These are phyloP conservation scores for Cylindrotheca fusiformis DNA, from an alignment of 108 stramenopile species.

Conservation along the genomic window DNA sequence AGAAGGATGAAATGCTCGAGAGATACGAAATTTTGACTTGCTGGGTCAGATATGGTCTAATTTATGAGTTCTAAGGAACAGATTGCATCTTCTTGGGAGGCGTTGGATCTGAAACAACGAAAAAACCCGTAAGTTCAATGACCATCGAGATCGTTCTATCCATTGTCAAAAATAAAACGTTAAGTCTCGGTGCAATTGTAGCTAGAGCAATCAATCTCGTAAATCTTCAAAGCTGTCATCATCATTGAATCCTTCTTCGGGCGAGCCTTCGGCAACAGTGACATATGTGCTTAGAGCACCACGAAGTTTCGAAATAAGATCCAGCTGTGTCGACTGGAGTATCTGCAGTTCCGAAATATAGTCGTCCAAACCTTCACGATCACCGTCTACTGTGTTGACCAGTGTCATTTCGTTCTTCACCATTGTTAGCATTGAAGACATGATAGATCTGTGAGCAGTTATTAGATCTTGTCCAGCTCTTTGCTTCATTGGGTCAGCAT, in stretches of 20 bases:
- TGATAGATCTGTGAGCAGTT: slow-evolving; percentile 50
- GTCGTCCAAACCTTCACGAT: slow-evolving; percentile 62
- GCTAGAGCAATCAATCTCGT: slow-evolving; percentile 22
- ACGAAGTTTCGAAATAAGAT: slow-evolving; percentile 50
- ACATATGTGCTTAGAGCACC: slow-evolving; percentile 33
- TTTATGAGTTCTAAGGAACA: too few relatives aligned
- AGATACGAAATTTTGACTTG: slow-evolving; percentile 6
- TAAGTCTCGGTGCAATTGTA: too few relatives aligned
- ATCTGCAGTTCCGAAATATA: slow-evolving; percentile 61
- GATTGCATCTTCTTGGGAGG: too few relatives aligned
- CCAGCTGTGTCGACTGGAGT: slow-evolving; percentile 52
- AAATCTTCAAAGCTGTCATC: slow-evolving; percentile 41
- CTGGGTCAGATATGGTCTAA: too few relatives aligned
- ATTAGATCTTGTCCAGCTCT: slow-evolving; percentile 46
- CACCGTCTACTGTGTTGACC: slow-evolving; percentile 57
- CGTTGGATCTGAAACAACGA: too few relatives aligned
- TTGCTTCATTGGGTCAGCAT: slow-evolving; percentile 9
- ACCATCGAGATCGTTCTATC: too few relatives aligned
- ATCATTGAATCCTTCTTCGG: slow-evolving; percentile 6
- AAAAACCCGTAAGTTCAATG: too few relatives aligned
- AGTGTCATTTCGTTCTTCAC: slow-evolving; percentile 73
- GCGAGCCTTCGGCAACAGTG: slow-evolving; percentile 16
- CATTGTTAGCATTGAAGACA: slow-evolving; percentile 63
- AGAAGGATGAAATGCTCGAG: slow-evolving; percentile 3
- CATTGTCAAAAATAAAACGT: too few relatives aligned